Base-by-base conservation (phyloP, 2,329 filamentous ascomycete species). In the Fusarium xylarioides region DNA sequence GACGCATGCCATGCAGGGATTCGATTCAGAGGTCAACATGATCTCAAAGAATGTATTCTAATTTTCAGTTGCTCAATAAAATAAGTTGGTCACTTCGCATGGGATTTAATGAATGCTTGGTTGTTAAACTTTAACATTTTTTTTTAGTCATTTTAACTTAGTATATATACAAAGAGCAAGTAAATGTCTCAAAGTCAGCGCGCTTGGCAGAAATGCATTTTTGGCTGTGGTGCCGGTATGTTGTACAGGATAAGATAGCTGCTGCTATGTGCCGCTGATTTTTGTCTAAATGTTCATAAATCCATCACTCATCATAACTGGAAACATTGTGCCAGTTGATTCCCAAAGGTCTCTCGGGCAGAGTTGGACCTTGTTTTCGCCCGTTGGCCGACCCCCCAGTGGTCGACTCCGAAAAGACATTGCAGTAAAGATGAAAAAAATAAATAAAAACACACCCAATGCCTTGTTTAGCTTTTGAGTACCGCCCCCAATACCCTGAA, bases 211-310 rank as follows among this genome's bases (percentile, higher is more conserved):
- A 65, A 63, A 63, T 61, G 26, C 50, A 65, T 69, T 54, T 40
- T 58, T 62, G 35, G 53, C 60, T 34, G 40, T 69, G 56, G 30
- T 64, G 63, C 63, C 59, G 44, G n/a, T 38, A 43, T 74, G 40
- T 63, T 68, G 54, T 74, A 74, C 71, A 74, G 56, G 37, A 68
- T 63, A 74, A 58, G 34, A 69, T 70, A 74, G 68, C 64, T 69
- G 40, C 40, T 69, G 66, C 66, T 69, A 63, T 64, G 26, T 66
- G 49, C 63, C 57, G 68, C 71, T 69, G 43, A 38, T 63, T 73
- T 69, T 72, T 74, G 63, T 74, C 71, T 74, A 74, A 54, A 71
- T 53, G 64, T 71, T 74, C 71, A 61, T 74, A 67, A 74, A 74
- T 63, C 71, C 71, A 70, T 74, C 71, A 74, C 71, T 74, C 71